Evolutionary conservation across 306 rosid genomes (phyloP).

Genomic region (Gillenia trifoliata): DNA sequence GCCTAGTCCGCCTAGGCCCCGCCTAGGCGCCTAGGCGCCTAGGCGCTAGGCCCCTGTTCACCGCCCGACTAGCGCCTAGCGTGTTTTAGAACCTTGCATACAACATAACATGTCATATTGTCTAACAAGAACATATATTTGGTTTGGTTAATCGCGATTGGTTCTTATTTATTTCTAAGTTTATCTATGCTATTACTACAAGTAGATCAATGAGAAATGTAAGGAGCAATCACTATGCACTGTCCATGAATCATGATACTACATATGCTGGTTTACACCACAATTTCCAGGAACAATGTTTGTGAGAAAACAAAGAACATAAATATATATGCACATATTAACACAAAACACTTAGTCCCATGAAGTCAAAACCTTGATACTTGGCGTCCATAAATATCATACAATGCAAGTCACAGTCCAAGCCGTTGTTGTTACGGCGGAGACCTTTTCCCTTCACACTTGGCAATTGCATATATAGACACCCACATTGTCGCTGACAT

Average conservation of each 20-base stretch:
- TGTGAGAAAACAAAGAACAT: slow-evolving; percentile 4
- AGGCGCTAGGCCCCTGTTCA: fast-evolving
- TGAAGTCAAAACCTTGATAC: slow-evolving; percentile 75
- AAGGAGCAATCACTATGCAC: no score
- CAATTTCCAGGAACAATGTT: slow-evolving; percentile 9
- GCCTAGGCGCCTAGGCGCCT: no score
- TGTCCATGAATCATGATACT: neutral
- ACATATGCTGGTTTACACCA: neutral
- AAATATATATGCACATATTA: slow-evolving; percentile 15
- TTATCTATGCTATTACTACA: neutral
- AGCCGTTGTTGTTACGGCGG: slow-evolving; percentile 77
- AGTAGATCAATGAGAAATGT: neutral
- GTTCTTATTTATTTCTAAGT: neutral
- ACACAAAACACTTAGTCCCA: slow-evolving; percentile 33
- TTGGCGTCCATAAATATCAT: slow-evolving; percentile 38
- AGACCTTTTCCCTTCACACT: slow-evolving; percentile 10
- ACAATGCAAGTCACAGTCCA: slow-evolving; percentile 22
- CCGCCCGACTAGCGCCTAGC: no score
- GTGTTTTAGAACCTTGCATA: no score
- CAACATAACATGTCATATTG: neutral
- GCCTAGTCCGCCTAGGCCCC: no score
- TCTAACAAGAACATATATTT: neutral
- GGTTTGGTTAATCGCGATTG: neutral
- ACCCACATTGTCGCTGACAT: slow-evolving; percentile 25
- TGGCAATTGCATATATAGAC: neutral